A percentile compares a stretch with the other conserved stretches of the same genome.
Evolutionary conservation across 495 filamentous ascomycete genomes (phyloP).

Genomic region (Hyaloscypha hepaticicola): DNA sequence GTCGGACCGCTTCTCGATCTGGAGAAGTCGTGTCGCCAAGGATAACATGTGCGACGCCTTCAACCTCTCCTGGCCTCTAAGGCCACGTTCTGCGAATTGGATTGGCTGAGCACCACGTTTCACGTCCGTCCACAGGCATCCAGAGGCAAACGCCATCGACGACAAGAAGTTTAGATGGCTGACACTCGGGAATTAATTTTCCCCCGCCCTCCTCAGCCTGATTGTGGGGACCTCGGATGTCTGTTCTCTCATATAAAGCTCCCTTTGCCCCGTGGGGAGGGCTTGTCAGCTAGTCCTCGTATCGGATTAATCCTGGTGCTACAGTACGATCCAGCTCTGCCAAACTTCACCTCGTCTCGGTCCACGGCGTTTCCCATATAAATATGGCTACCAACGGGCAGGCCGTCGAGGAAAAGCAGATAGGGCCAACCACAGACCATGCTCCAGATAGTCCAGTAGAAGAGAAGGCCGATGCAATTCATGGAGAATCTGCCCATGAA

Average conservation of each 20-base stretch:
- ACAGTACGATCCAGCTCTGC: background rate
- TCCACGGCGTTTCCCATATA: background rate
- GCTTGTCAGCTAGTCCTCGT: background rate
- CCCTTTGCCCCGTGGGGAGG: background rate
- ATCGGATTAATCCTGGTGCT: background rate
- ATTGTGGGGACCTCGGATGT: background rate
- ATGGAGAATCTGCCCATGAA: conserved; percentile 38
- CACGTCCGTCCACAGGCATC: background rate
- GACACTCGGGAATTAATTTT: background rate
- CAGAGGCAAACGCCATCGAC: too few relatives aligned
- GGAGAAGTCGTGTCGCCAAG: background rate
- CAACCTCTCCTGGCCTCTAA: background rate
- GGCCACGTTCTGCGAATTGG: background rate
- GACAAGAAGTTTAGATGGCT: background rate
- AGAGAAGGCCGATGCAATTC: conserved; percentile 16
- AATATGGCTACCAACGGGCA: background rate
- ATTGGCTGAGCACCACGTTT: background rate
- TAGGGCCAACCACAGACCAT: background rate
- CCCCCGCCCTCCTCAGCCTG: background rate
- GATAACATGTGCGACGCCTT: background rate
- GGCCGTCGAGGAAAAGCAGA: background rate
- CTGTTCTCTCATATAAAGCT: background rate
- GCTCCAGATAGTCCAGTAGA: background rate
- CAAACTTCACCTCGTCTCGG: background rate
- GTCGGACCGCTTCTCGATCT: background rate